These are phyloP conservation scores for Haplosporangium sp. DNA, from an alignment of 371 early-diverging fungal genomes.

Conservation along the genomic window DNA sequence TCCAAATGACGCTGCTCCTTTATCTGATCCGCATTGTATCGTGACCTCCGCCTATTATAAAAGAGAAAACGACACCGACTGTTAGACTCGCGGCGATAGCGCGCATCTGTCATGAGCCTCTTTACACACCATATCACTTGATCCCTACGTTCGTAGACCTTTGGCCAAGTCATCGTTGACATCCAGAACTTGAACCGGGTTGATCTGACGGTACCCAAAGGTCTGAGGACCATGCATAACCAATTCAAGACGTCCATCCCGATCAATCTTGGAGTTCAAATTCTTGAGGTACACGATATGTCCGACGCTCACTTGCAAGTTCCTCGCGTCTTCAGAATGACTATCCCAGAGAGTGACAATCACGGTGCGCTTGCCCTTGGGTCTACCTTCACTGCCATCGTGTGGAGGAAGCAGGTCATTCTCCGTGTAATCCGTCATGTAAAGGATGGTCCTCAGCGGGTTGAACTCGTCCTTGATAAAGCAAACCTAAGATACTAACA, in stretches of 20 bases:
- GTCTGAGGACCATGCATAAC: constrained; percentile 24
- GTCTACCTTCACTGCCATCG: constrained; percentile 17
- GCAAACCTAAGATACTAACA: too few species aligned
- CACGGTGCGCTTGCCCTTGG: constrained; percentile 18
- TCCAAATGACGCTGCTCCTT: too few species aligned
- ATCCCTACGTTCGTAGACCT: constrained; percentile 15
- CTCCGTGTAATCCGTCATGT: constrained; percentile 48
- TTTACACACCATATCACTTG: too few species aligned
- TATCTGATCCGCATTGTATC: too few species aligned
- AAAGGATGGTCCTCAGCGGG: constrained; percentile 2
- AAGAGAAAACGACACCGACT: too few species aligned
- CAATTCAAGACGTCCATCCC: constrained; percentile 13
- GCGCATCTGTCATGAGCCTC: too few species aligned
- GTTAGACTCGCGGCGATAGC: too few species aligned
- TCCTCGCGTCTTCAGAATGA: constrained; percentile 3
- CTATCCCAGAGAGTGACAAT: constrained; percentile 47
- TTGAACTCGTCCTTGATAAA: not conserved
- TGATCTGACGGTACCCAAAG: not conserved
- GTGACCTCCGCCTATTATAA: too few species aligned
- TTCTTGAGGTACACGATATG: constrained; percentile 31
- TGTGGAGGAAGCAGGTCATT: constrained; percentile 15
- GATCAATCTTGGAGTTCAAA: constrained; percentile 15
- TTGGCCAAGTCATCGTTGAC: constrained; percentile 6
- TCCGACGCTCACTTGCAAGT: constrained; percentile 8
- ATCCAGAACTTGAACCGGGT: constrained; percentile 14